Percentiles rank a stretch among this genome's conserved stretches.
Evolutionary conservation across 1,139 yeast species (phyloP).

Genomic region (Zygoascus sp.): DNA sequence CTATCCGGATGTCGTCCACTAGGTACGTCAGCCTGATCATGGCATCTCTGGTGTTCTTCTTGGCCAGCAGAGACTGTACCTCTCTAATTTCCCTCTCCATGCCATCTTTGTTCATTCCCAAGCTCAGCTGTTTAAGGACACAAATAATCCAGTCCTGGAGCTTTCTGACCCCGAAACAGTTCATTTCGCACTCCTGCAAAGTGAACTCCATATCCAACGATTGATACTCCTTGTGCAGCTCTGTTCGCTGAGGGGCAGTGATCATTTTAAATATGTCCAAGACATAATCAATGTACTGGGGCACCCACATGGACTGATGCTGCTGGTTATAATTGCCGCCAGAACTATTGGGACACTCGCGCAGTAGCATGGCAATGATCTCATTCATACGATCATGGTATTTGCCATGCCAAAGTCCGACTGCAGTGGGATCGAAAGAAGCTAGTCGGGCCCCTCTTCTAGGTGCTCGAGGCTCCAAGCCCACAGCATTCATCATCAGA

Average conservation of each 20-base stretch:
- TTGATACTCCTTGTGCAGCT: constrained; percentile 15
- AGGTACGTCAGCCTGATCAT: not conserved
- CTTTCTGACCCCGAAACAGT: constrained; percentile 20
- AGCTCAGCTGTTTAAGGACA: constrained; percentile 6
- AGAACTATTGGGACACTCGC: constrained; percentile 7
- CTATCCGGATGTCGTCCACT: constrained; percentile 3
- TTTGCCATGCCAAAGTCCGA: constrained; percentile 17
- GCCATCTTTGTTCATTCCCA: not conserved
- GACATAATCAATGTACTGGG: constrained; percentile 22
- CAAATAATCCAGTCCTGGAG: constrained; percentile 10
- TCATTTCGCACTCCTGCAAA: constrained; percentile 25
- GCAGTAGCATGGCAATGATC: not conserved
- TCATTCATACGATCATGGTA: constrained; percentile 10
- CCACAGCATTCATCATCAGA: constrained; percentile 5
- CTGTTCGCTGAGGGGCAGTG: constrained; percentile 13
- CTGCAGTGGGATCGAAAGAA: not conserved
- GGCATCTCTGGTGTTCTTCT: constrained; percentile 1
- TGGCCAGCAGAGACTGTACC: not conserved
- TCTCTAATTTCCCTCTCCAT: not conserved
- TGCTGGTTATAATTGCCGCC: constrained; percentile 5
- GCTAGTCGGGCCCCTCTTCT: constrained; percentile 4
- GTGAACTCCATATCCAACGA: constrained; percentile 25
- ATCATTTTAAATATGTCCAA: constrained; percentile 15
- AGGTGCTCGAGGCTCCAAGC: constrained; percentile 1
- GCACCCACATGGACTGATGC: constrained; percentile 25